phyloP scores from a whole-genome alignment of 1,284 basidiomycete genomes.

The Austroboletus novae-zelandiae region DNA sequence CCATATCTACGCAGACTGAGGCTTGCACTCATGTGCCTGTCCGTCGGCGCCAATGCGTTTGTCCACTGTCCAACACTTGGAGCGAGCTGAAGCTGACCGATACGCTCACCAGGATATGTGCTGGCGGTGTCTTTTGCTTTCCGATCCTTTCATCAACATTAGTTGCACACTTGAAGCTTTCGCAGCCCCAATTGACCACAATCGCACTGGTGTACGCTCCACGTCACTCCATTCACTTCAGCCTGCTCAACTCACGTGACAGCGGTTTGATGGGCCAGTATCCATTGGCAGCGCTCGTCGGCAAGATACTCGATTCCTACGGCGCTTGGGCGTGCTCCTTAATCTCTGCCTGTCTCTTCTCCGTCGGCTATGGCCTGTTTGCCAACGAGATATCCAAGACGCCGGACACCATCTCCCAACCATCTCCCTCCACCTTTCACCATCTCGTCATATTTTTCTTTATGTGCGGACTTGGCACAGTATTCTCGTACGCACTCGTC shows the following conservation, averaged over 20 bases:
- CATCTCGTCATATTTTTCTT: constrained; percentile 58
- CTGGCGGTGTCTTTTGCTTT: constrained; percentile 74
- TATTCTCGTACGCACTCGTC: constrained; percentile 58
- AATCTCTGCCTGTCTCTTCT: constrained; percentile 57
- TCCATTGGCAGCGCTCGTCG: constrained; percentile 58
- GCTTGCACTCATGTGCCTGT: constrained; percentile 44
- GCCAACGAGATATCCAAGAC: constrained; percentile 52
- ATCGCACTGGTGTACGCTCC: constrained; percentile 60
- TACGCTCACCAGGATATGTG: constrained; percentile 49
- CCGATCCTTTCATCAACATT: constrained; percentile 67
- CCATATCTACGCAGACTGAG: constrained; percentile 18
- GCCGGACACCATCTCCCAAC: constrained; percentile 36
- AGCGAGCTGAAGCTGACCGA: neutral
- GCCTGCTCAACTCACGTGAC: neutral
- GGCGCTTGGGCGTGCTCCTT: constrained; percentile 67
- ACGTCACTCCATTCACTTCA: neutral
- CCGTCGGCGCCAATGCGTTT: constrained; percentile 64
- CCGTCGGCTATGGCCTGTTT: constrained; percentile 58
- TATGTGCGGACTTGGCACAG: constrained; percentile 62
- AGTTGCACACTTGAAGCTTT: constrained; percentile 55
- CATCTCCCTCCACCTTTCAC: constrained; percentile 47
- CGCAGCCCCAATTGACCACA: constrained; percentile 75
- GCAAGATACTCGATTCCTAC: constrained; percentile 55
- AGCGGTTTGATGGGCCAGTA: constrained; percentile 73
- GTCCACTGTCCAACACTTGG: constrained; percentile 21